Percentiles rank a stretch among this genome's conserved stretches.
These are phyloP conservation scores for Brettanomyces sp. DNA, from an alignment of 805 yeast genomes.

Conservation along the genomic window DNA sequence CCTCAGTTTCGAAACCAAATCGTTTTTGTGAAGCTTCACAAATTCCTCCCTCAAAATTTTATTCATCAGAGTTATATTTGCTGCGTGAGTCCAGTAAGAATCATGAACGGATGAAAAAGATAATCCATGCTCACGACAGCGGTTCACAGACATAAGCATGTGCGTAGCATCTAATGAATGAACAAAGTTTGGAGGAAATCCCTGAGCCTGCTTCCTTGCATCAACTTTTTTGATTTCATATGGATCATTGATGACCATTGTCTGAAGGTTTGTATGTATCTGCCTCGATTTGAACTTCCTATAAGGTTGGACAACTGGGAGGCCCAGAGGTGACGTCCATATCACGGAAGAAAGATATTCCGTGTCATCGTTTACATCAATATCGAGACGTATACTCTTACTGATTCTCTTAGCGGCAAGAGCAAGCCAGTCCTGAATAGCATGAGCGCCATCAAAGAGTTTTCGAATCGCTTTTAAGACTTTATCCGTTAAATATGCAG, in stretches of 20 bases:
- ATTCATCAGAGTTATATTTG: constrained; percentile 69
- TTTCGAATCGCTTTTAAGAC: constrained; percentile 81
- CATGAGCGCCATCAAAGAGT: constrained; percentile 84
- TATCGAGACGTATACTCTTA: constrained; percentile 64
- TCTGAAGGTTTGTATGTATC: constrained; percentile 76
- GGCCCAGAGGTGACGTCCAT: constrained; percentile 95
- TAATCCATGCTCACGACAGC: constrained; percentile 56
- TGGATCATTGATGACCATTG: constrained; percentile 85
- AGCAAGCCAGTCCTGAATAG: constrained; percentile 94
- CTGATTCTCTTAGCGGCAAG: constrained; percentile 75
- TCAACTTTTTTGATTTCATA: constrained; percentile 74
- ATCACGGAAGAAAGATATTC: constrained; percentile 79
- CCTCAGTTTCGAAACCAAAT: constrained; percentile 60
- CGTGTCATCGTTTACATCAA: constrained; percentile 44
- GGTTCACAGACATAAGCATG: constrained; percentile 82
- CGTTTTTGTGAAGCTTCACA: constrained; percentile 64
- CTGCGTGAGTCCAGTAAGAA: constrained; percentile 96
- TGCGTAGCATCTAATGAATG: constrained; percentile 96
- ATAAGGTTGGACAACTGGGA: constrained; percentile 97
- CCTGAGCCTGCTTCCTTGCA: constrained; percentile 81
- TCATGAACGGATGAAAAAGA: constrained; percentile 94
- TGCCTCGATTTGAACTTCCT: constrained; percentile 57
- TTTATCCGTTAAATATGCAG: constrained; percentile 62
- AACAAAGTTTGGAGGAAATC: constrained; percentile 91
- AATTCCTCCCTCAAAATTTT: constrained; percentile 64